Percentiles rank a stretch among this genome's conserved stretches.
Evolutionary conservation across 441 rosid species (phyloP).

Genomic region (Erysimum cheiri): DNA sequence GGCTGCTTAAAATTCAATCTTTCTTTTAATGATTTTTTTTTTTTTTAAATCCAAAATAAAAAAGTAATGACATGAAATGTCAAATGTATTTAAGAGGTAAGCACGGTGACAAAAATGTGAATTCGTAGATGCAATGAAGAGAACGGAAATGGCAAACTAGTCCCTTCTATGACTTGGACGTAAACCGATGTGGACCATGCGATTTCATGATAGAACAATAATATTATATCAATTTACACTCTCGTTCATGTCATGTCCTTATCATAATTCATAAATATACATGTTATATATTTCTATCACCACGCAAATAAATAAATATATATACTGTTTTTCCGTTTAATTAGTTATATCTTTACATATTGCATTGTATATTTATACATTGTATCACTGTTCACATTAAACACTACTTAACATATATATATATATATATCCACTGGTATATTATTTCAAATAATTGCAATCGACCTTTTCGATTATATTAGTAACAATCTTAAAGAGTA

Average conservation of each 20-base stretch:
- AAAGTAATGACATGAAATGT: conserved; percentile 16
- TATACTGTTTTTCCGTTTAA: conserved; percentile 1
- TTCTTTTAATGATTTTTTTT: conserved; percentile 26
- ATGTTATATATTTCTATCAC: conserved; percentile 22
- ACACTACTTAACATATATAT: neutral
- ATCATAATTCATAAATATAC: conserved; percentile 22
- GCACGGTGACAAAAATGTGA: conserved; percentile 10
- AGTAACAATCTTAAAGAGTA: too few relatives aligned
- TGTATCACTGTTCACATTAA: neutral
- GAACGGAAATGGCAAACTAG: conserved; percentile 22
- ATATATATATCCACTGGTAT: too few relatives aligned
- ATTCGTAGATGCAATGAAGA: neutral
- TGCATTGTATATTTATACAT: neutral
- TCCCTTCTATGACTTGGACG: conserved; percentile 28
- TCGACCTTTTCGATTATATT: too few relatives aligned
- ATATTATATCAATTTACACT: conserved; percentile 1
- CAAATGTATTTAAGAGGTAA: conserved; percentile 30
- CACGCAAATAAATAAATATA: conserved; percentile 3
- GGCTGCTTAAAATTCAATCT: conserved; percentile 39
- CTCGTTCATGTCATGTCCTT: conserved; percentile 33
- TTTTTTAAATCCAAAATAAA: neutral
- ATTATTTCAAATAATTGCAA: too few relatives aligned
- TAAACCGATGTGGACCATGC: conserved; percentile 38
- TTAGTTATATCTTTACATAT: neutral
- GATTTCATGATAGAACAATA: conserved; percentile 14